Percentiles rank a stretch among this genome's conserved stretches.
These are phyloP conservation scores for Globisporangium lucens DNA, from an alignment of 352 stramenopile genomes.

Conservation along the genomic window DNA sequence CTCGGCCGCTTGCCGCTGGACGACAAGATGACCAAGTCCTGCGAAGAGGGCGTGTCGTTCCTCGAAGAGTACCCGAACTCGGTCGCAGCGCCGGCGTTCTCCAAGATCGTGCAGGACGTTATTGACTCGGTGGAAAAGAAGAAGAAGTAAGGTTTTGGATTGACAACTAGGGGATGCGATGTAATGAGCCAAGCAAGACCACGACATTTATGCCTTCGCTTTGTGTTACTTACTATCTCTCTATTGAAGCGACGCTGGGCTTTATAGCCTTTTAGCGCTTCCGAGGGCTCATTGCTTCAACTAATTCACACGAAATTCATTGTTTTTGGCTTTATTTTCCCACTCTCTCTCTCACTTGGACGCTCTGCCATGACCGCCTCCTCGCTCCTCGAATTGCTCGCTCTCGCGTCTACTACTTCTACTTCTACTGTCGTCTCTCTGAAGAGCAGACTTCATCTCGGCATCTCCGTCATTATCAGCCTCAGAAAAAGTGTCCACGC, in stretches of 20 bases:
- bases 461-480: not conserved
- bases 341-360: no score
- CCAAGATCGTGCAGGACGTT: slow-evolving; percentile 69
- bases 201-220: not conserved
- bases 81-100: slow-evolving; percentile 64
- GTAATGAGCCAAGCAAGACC: not conserved
- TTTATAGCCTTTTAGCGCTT: no score
- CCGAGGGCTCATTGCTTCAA: no score
- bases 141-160: slow-evolving; percentile 7
- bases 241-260: no score
- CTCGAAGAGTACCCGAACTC: slow-evolving; percentile 86
- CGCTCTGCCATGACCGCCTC: no score
- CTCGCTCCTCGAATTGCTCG: no score
- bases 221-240: not conserved
- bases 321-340: no score
- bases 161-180: not conserved
- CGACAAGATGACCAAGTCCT: slow-evolving; percentile 94
- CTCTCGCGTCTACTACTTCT: not conserved
- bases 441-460: not conserved
- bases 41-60: slow-evolving; percentile 95
- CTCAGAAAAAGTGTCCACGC: not conserved
- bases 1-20: slow-evolving; percentile 96
- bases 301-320: no score
- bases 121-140: slow-evolving; percentile 54
- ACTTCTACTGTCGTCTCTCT: not conserved